These are phyloP conservation scores for Bryoerythrophyllum caledonicum DNA, from an alignment of 225 moss, liverwort and hornwort genomes.

Conservation along the genomic window DNA sequence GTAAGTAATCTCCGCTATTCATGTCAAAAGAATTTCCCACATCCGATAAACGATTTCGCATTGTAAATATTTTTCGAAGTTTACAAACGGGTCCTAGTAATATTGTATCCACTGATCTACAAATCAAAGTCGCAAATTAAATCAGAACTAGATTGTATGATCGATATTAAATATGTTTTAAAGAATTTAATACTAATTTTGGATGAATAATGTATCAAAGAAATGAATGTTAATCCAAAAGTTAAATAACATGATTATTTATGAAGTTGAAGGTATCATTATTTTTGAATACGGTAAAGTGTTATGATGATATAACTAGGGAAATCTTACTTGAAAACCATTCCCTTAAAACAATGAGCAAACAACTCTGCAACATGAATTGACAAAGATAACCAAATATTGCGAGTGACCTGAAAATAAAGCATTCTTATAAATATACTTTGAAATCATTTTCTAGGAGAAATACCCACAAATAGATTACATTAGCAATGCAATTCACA, in stretches of 20 bases:
- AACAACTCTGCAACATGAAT: slow-evolving; percentile 73
- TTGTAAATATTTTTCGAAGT: slow-evolving; percentile 85
- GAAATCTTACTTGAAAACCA: slow-evolving; percentile 49
- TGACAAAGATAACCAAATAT: slow-evolving; percentile 78
- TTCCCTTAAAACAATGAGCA: slow-evolving; percentile 62
- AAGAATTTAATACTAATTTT: fast-evolving
- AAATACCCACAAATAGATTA: fast-evolving
- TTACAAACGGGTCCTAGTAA: slow-evolving; percentile 80
- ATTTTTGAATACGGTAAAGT: too few relatives aligned
- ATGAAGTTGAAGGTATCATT: neutral
- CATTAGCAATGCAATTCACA: fast-evolving
- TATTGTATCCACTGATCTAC: slow-evolving; percentile 79
- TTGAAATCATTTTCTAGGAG: fast-evolving
- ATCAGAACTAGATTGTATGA: neutral
- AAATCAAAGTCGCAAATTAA: neutral
- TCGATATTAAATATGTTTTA: neutral
- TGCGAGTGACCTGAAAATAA: slow-evolving; percentile 34
- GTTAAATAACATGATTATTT: neutral
- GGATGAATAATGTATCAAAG: too few relatives aligned
- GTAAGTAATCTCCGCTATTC: slow-evolving; percentile 48
- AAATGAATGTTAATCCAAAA: too few relatives aligned
- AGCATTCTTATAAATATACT: too few relatives aligned
- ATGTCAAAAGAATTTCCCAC: slow-evolving; percentile 23
- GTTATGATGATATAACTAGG: fast-evolving
- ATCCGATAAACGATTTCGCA: slow-evolving; percentile 61